These are phyloP conservation scores for Acorus gramineus DNA, from an alignment of 106 monocot genomes.

Conservation along the genomic window DNA sequence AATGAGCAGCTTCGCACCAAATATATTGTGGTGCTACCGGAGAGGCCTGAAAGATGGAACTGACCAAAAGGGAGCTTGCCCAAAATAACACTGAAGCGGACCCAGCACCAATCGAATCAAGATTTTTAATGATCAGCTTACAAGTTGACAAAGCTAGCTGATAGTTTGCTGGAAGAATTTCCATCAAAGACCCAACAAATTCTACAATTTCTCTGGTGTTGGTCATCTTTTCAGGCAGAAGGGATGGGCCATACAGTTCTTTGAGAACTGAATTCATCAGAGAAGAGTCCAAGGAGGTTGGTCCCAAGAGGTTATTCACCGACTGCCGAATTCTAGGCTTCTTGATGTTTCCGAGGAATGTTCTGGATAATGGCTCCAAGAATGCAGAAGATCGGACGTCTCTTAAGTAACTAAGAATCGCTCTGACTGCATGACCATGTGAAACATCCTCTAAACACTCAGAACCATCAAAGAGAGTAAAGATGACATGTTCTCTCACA, in stretches of 20 bases:
- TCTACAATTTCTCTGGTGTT: slow-evolving; percentile 54
- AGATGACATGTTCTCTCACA: slow-evolving; percentile 54
- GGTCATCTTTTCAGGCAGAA: slow-evolving; percentile 38
- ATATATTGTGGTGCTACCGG: slow-evolving; percentile 69
- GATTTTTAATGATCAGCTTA: slow-evolving; percentile 17
- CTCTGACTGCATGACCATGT: slow-evolving; percentile 1
- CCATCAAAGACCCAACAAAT: slow-evolving; percentile 58
- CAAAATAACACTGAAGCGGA: slow-evolving; percentile 40
- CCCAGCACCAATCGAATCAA: slow-evolving; percentile 10
- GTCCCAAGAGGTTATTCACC: slow-evolving; percentile 46
- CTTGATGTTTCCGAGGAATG: slow-evolving; percentile 39
- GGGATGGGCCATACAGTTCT: slow-evolving; percentile 47
- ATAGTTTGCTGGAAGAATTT: slow-evolving; percentile 67
- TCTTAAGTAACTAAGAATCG: slow-evolving; percentile 29
- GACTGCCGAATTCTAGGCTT: slow-evolving; percentile 49
- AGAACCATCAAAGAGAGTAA: slow-evolving; percentile 13
- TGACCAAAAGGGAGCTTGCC: slow-evolving; percentile 54
- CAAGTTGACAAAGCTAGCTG: slow-evolving; percentile 47
- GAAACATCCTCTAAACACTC: slow-evolving; percentile 1
- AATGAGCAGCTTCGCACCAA: slow-evolving; percentile 47
- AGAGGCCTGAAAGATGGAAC: slow-evolving; percentile 52
- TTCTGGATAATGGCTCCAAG: slow-evolving; percentile 48
- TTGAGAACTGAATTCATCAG: slow-evolving; percentile 70
- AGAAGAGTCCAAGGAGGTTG: slow-evolving; percentile 34
- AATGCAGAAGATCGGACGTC: slow-evolving; percentile 28